Conservation (phyloP, 306 rosid genomes). For the peach (Prunus persica) region DNA sequence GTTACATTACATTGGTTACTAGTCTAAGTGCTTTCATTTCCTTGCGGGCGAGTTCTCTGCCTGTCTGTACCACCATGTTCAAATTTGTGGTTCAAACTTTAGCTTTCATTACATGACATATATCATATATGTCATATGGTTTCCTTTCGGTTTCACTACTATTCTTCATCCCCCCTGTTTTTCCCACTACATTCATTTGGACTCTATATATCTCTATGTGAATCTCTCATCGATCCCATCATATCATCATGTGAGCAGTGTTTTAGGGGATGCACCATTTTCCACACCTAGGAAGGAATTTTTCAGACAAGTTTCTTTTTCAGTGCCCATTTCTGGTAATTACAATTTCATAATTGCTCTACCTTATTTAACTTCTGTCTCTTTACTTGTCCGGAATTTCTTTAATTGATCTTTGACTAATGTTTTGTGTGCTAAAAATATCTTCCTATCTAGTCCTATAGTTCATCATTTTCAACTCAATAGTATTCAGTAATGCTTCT, state of each 20-base stretch:
- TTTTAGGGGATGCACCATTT: constrained; percentile 30
- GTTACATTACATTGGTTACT: constrained; percentile 4
- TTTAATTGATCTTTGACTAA: too few species aligned
- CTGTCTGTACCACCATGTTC: constrained; percentile 23
- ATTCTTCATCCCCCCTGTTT: not conserved
- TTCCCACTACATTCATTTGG: constrained; percentile 7
- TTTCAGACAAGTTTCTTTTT: not conserved
- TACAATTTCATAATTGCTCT: not conserved
- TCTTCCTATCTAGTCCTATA: not conserved
- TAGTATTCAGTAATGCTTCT: not conserved
- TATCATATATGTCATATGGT: not conserved
- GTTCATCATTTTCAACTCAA: too few species aligned
- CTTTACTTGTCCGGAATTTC: not conserved
- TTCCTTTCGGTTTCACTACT: not conserved
- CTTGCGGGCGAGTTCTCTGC: constrained; percentile 15
- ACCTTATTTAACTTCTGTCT: not conserved
- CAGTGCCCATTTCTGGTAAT: constrained; percentile 7
- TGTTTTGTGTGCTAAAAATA: too few species aligned
- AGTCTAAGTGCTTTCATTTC: constrained; percentile 36
- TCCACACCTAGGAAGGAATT: not conserved
- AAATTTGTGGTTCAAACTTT: constrained; percentile 30
- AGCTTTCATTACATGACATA: constrained; percentile 9
- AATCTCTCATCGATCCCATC: not conserved
- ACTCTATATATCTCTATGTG: not conserved
- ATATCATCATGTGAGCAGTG: constrained; percentile 6